Evolutionary conservation across 352 stramenopile genomes (phyloP), one percentile per base, ranked within the genome.

Genomic region (Pythium rishiriense): DNA sequence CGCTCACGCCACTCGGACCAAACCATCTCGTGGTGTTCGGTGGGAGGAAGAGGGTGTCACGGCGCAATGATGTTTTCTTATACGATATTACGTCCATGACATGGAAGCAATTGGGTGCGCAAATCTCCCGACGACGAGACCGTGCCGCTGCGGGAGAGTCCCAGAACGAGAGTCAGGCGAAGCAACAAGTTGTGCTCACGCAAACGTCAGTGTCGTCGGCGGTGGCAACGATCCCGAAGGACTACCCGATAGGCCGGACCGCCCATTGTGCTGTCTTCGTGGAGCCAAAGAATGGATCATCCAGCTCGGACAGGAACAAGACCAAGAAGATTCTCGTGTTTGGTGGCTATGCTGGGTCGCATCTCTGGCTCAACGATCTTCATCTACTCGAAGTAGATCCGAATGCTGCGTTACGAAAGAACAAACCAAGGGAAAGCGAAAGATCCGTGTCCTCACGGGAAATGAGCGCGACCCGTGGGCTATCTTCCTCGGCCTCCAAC

Each of bases 311-410:
- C 33, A 39, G 9, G 9, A 9, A 14, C 33, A 8, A n/a, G 35
- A 49, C 4, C 14, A 35, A 37, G 43, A 49, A n/a, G 6, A 47
- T 90, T 17, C 45, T 92, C 31, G 49, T 92, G 5, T 92, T 92
- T 46, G 83, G 83, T 1, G 83, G 83, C 24, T 92, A 92, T 39
- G 77, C 76, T 43, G 83, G 83, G 0, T 75, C 70, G 1, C 75
- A 82, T 47, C 58, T 55, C 3, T 92, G 83, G 83, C 70, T 90
- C 1, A 78, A 88, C 58, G 83, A 92, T 58, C n/a, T 88, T 31
- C 69, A 87, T 43, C 33, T 87, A 21, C 71, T 92, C 21, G 60
- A 66, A 22, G 45, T 81, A 5, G 73, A 69, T n/a, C 53, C 78
- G 7, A 47, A 58, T 4, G 25, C 37, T 8, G 28, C 2, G 21